Evolutionary conservation across 2,329 filamentous ascomycete species (phyloP), one percentile per base, ranked within the genome.

Genomic region (Ophiosphaerella korrae): DNA sequence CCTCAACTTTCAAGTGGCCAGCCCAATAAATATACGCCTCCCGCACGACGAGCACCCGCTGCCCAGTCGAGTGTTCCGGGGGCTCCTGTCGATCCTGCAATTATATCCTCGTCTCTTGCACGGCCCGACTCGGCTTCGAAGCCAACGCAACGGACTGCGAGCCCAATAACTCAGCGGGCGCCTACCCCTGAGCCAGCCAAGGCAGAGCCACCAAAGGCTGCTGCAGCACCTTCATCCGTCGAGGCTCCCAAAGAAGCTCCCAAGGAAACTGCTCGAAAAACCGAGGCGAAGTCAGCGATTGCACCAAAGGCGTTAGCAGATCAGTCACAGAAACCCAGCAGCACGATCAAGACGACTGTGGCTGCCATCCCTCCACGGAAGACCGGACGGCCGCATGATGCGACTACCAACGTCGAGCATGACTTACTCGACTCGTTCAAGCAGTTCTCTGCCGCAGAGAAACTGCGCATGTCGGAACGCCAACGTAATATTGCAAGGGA

Each of bases 11-110:
- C 78, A 24, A 81, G 80, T 50, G 80, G 82, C 8, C 79, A 80
- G 45, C 74, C 82, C 18, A 86, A 85, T 74, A 93, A 90, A 74
- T 99, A 99, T 73, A 96, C 89, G 0, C 93, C 94, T 31, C 94
- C 94, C 4, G 93, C 90, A 14, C 85, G 90, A 72, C 86, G 94
- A 62, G 88, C 92, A 7, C 90, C 90, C 14, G 84, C 88, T 29
- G 86, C 81, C 23, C 84, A 90, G 57, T 80, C 90, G 4, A 89
- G 87, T 7, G 87, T 92, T 18, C 82, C 85, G 58, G 88, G 90
- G 37, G 89, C 86, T 35, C 90, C 90, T 12, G 84, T 93, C 43
- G 90, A 96, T 69, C 90, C 91, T 53, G 90, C 92, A 31, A 96
- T 96, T 67, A 95, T 97, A 66, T 93, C 90, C 6, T 87, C 91